A percentile compares a stretch with the other conserved stretches of the same genome.
phyloP scores from a whole-genome alignment of 352 stramenopile species.

The Pythium vanterpoolii region DNA sequence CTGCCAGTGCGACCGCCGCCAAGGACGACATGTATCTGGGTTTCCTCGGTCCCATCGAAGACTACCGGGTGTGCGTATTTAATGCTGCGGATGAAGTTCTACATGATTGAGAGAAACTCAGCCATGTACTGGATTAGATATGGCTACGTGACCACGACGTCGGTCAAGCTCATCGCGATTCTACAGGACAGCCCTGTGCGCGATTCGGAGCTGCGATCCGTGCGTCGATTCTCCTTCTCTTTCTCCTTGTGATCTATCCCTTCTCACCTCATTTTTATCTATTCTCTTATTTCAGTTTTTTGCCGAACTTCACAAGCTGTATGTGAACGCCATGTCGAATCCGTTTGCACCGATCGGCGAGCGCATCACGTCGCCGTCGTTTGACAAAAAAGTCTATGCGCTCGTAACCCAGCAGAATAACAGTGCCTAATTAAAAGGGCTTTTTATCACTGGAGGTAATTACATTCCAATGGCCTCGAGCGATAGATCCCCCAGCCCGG shows the following conservation, averaged over 20 bases:
- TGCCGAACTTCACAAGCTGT: slow-evolving; percentile 77
- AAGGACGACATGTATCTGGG: slow-evolving; percentile 88
- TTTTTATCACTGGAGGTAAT: slow-evolving; percentile 6
- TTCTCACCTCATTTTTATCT: not conserved
- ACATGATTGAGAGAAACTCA: not conserved
- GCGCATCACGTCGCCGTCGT: slow-evolving; percentile 72
- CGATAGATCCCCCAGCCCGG: slow-evolving; percentile 60
- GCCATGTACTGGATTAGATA: slow-evolving; percentile 33
- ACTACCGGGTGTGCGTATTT: slow-evolving; percentile 68
- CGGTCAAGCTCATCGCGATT: slow-evolving; percentile 79
- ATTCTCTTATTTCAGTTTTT: slow-evolving; percentile 53
- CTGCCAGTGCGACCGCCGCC: slow-evolving; percentile 37
- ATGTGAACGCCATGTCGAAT: slow-evolving; percentile 87
- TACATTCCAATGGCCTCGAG: slow-evolving; percentile 64
- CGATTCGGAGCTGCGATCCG: slow-evolving; percentile 73
- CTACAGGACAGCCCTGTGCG: slow-evolving; percentile 70
- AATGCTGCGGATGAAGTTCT: not conserved
- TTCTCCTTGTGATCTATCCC: not conserved
- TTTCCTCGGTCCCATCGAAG: slow-evolving; percentile 80
- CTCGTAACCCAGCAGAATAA: slow-evolving; percentile 74
- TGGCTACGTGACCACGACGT: slow-evolving; percentile 85
- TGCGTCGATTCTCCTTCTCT: slow-evolving; percentile 20
- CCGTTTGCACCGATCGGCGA: slow-evolving; percentile 81
- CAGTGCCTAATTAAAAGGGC: slow-evolving; percentile 7
- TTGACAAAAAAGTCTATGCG: slow-evolving; percentile 76